Percentiles rank a stretch among this genome's conserved stretches.
Evolutionary conservation across 192 early-diverging fungal species (phyloP).

Genomic region (Umbelopsis sp.): DNA sequence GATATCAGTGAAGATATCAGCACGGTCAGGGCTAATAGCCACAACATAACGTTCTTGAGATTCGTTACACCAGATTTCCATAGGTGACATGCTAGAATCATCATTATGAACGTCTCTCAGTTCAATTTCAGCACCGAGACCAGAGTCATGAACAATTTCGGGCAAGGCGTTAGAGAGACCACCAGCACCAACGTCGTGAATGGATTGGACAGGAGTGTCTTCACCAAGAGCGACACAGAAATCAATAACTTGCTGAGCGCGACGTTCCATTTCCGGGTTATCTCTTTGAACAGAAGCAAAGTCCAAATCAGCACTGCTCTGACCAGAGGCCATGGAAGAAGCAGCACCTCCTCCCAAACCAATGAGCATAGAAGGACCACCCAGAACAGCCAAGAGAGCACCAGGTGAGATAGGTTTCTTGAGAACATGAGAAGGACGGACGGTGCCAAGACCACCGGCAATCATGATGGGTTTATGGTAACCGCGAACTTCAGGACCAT

Average conservation of each 20-base stretch:
- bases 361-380: slow-evolving; percentile 98
- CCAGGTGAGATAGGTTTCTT: slow-evolving; percentile 87
- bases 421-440: slow-evolving; percentile 86
- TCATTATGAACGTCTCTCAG: slow-evolving; percentile 89
- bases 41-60: slow-evolving; percentile 99
- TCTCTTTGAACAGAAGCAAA: slow-evolving; percentile 99
- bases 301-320: slow-evolving; percentile 86
- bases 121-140: slow-evolving; percentile 89
- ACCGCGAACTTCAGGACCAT: slow-evolving; percentile 77
- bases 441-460: slow-evolving; percentile 94
- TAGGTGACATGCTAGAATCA: slow-evolving; percentile 94
- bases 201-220: slow-evolving; percentile 84
- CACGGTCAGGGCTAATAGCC: slow-evolving; percentile 72
- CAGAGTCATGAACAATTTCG: slow-evolving; percentile 96
- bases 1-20: slow-evolving; percentile 72
- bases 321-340: slow-evolving; percentile 90
- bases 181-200: slow-evolving; percentile 99
- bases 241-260: slow-evolving; percentile 97
- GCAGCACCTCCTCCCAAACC: slow-evolving; percentile 99
- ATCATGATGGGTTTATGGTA: slow-evolving; percentile 99
- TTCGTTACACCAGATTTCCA: slow-evolving; percentile 99
- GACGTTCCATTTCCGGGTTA: slow-evolving; percentile 99
- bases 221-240: slow-evolving; percentile 84
- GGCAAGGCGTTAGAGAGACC: slow-evolving; percentile 97
- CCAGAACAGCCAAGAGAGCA: slow-evolving; percentile 84